phyloP scores from a whole-genome alignment of 1,284 basidiomycete genomes.

The Xerocomus amazonicus region DNA sequence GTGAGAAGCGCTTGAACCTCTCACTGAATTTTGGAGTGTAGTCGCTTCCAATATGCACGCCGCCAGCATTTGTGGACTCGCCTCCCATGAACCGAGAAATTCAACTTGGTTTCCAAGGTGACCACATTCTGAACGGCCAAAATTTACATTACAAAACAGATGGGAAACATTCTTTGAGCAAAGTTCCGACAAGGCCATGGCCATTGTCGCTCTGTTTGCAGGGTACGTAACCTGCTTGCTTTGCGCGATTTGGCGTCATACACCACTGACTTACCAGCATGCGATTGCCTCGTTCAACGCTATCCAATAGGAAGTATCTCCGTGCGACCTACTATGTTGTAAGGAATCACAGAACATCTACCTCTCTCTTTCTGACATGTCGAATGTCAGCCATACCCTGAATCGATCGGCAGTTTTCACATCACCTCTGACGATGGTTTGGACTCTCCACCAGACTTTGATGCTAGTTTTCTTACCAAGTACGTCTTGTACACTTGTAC shows the following conservation, averaged over 20 bases:
- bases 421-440: constrained; percentile 25
- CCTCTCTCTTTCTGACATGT: neutral
- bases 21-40: no score
- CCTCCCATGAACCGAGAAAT: no score
- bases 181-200: constrained; percentile 23
- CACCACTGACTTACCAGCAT: constrained; percentile 5
- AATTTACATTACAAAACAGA: constrained; percentile 32
- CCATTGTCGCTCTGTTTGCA: constrained; percentile 5
- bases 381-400: constrained; percentile 20
- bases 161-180: constrained; percentile 39
- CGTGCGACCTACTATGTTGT: constrained; percentile 15
- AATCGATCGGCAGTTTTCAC: constrained; percentile 27
- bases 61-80: no score
- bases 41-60: no score
- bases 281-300: neutral
- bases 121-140: no score
- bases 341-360: neutral
- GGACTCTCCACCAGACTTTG: constrained; percentile 23
- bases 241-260: neutral
- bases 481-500: neutral
- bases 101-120: no score
- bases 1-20: no score
- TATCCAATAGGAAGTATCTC: constrained; percentile 10
- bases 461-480: constrained; percentile 10
- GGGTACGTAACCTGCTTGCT: constrained; percentile 11